A percentile compares a stretch with the other conserved stretches of the same genome.
These are phyloP conservation scores for Cornus suecica DNA, from an alignment of 148 eudicot genomes.

Conservation along the genomic window DNA sequence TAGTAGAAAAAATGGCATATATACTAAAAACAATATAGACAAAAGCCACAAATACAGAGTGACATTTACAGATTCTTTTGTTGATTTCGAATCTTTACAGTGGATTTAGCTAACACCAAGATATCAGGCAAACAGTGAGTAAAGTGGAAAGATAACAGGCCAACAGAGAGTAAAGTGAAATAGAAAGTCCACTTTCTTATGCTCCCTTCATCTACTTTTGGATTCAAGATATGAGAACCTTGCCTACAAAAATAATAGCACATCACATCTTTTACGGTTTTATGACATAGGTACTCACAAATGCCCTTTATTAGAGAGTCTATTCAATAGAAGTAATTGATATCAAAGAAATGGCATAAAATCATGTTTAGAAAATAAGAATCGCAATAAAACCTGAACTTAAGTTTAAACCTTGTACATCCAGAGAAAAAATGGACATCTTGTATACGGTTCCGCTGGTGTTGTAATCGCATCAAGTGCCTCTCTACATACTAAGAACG, in stretches of 20 bases:
- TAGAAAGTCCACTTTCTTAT: not conserved
- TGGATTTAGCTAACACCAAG: not conserved
- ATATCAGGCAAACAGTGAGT: not conserved
- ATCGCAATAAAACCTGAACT: not conserved
- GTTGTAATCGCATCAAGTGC: not conserved
- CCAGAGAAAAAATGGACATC: not conserved
- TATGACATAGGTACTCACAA: not conserved
- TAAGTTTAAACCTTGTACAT: not conserved
- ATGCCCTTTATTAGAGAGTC: not conserved
- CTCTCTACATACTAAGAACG: not conserved
- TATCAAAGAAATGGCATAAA: no score
- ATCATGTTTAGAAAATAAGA: no score
- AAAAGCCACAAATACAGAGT: not conserved
- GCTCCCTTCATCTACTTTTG: no score
- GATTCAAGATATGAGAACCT: not conserved
- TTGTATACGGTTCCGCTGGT: not conserved
- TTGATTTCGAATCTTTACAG: no score
- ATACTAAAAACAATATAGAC: not conserved
- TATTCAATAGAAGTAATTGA: not conserved
- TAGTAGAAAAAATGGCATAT: not conserved
- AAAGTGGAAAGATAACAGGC: no score
- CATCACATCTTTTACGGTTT: not conserved
- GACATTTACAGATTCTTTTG: not conserved
- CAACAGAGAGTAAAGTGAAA: no score
- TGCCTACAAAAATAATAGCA: not conserved